Conservation (phyloP, 2,329 filamentous ascomycete species). For the Epichloe hybrida region DNA sequence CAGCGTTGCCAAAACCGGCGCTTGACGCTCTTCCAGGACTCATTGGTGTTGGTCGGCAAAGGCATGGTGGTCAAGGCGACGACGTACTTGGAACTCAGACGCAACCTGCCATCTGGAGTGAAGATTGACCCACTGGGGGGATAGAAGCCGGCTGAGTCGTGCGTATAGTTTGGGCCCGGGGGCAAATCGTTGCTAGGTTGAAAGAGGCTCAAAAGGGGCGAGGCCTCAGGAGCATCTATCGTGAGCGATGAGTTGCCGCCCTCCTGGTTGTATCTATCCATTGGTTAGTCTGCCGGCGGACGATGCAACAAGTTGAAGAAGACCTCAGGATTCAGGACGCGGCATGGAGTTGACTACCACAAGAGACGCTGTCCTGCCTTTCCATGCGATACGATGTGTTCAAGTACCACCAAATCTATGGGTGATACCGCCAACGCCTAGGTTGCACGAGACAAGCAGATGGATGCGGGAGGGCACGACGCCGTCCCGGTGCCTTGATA, state of each 20-base stretch:
- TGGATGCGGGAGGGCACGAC: conserved; percentile 4
- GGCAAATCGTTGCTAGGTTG: conserved; percentile 31
- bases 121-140: conserved; percentile 29
- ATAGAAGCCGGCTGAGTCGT: conserved; percentile 37
- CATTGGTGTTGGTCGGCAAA: not conserved
- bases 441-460: conserved; percentile 25
- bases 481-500: conserved; percentile 4
- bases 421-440: conserved; percentile 32
- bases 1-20: conserved; percentile 8
- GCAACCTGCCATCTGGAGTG: conserved; percentile 38
- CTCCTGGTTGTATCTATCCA: conserved; percentile 40
- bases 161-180: conserved; percentile 32
- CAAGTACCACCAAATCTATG: conserved; percentile 15
- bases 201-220: conserved; percentile 38
- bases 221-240: conserved; percentile 39
- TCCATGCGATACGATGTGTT: conserved; percentile 19
- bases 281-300: conserved; percentile 6
- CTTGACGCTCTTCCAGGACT: not conserved
- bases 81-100: conserved; percentile 42
- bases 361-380: conserved; percentile 23
- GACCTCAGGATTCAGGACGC: conserved; percentile 2
- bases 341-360: conserved; percentile 13
- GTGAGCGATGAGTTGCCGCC: conserved; percentile 37
- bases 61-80: conserved; percentile 10
- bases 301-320: conserved; percentile 6